phyloP scores from a whole-genome alignment of 768 basidiomycete species.

The Boletus pseudo-olivaceus region DNA sequence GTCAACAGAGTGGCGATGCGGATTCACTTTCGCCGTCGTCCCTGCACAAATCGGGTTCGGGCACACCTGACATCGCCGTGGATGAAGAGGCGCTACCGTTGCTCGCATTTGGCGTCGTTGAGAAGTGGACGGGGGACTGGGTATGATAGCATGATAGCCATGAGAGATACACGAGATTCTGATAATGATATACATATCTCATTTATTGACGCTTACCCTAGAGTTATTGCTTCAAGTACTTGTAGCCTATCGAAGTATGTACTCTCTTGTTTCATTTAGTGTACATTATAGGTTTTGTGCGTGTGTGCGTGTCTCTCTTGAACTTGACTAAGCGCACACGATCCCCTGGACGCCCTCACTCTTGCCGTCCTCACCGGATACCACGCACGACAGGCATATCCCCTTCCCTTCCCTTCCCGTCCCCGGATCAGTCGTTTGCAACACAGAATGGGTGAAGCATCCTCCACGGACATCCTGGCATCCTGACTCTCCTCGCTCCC shows the following conservation, averaged over 20 bases:
- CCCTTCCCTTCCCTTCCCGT: too few species aligned
- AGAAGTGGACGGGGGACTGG: slow-evolving; percentile 4
- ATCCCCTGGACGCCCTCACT: too few species aligned
- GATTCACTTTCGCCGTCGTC: slow-evolving; percentile 5
- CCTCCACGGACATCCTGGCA: too few species aligned
- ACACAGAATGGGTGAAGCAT: too few species aligned
- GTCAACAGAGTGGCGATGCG: background rate
- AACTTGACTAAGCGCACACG: too few species aligned
- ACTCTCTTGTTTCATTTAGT: background rate
- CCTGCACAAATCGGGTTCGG: background rate
- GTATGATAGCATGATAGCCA: background rate
- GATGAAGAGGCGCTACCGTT: background rate
- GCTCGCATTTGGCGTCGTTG: slow-evolving; percentile 19
- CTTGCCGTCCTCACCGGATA: too few species aligned
- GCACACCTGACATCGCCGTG: background rate
- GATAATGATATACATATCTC: background rate
- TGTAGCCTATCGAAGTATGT: background rate
- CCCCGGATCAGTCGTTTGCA: too few species aligned
- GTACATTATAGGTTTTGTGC: background rate
- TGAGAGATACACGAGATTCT: background rate
- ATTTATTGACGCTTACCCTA: slow-evolving; percentile 2
- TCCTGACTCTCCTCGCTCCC: too few species aligned
- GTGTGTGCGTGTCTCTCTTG: too few species aligned
- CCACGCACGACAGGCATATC: too few species aligned
- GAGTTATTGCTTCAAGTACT: background rate